Evolutionary conservation across 805 yeast species (phyloP), one percentile per base, ranked within the genome.

Genomic region (Osmozyma mogii): DNA sequence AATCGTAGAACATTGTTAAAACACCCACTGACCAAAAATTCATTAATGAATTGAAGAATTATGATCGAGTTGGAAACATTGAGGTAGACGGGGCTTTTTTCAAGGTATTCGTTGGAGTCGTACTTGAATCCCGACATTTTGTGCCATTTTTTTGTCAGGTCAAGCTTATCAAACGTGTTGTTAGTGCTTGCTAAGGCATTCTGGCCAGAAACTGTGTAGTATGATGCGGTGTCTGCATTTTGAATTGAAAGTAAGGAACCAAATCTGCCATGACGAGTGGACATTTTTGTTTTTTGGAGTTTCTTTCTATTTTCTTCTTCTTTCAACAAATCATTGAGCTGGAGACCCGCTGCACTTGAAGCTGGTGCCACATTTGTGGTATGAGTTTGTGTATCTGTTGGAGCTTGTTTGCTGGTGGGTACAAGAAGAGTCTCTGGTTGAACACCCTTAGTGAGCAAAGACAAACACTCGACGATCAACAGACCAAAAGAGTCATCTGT

Each of bases 231-330:
- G 15, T 69, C 66, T 1, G 41, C 26, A 12, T 79, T 72, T 36
- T 78, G 75, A 17, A 89, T 64, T 2, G 94, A 78, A 8, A 87
- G 54, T 38, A 88, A 59, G 0, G 96, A 78, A 1, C 98, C 98
- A 59, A 89, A 89, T 30, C 95, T 68, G 3, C 92, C 88, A 49
- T 89, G 98, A 27, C 98, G 68, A 1, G 84, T 67, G 1, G 83
- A 70, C 1, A 76, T 61, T 30, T 64, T 56, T 50, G 68, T 70
- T 17, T 63, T 60, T 28, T 75, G 65, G 19, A 52, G 47, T 23
- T 57, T 61, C 34, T 71, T 73, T 36, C 78, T 49, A 18, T 65
- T 64, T 13, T 68, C 62, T 46, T 89, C 96, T 31, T 68, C 68
- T 2, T 61, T 58, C n/a, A 85, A 58, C 6, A 84, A 49, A 13